Base-by-base conservation (phyloP, 805 yeast species). In the Metschnikowia kunwiensis region DNA sequence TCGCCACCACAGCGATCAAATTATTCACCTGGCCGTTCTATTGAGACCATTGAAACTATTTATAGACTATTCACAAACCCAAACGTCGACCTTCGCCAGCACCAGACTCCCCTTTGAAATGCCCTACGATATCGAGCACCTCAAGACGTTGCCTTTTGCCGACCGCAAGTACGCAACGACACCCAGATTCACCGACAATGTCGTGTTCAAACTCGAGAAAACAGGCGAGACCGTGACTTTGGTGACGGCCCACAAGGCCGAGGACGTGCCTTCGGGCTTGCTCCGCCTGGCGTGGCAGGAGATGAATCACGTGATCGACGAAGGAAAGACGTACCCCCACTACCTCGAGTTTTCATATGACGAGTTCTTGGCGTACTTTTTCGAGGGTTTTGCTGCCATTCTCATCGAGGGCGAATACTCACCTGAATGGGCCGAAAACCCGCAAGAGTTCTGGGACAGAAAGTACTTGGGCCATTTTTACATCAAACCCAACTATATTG, bases 401-500 rank as follows among this genome's bases (percentile, higher is more conserved):
- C 58, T 86, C 50, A 53, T 86, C 5, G 66, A 67, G 14, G 72
- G 71, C 2, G 50, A 55, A 5, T 46, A 53, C 33, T 32, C 43
- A 12, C 30, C 31, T 2, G 40, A 36, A 2, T 36, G 52, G 30
- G 78, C 77, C 7, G 62, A 60, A 11, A 50, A 56, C n/a, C 38
- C 53, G n/a, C 46, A 51, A 5, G 65, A 68, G 30, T 49, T 48
- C 30, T 77, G 82, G 79, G 61, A 65, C 4, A 53, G 64, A 0
- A 45, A 49, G 5, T 74, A 79, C 42, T 55, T 86, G 29, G 97
- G 96, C 1, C 75, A 84, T 2, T 84, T 81, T 55, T 85, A 82
- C 57, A 68, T 88, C 50, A 87, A 85, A 53, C 96, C 97, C 12
- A 89, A 89, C 59, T 89, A 88, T 55, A 61, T 70, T 2, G 96